phyloP scores from a whole-genome alignment of 441 rosid species.

The Brassica hybrid region DNA sequence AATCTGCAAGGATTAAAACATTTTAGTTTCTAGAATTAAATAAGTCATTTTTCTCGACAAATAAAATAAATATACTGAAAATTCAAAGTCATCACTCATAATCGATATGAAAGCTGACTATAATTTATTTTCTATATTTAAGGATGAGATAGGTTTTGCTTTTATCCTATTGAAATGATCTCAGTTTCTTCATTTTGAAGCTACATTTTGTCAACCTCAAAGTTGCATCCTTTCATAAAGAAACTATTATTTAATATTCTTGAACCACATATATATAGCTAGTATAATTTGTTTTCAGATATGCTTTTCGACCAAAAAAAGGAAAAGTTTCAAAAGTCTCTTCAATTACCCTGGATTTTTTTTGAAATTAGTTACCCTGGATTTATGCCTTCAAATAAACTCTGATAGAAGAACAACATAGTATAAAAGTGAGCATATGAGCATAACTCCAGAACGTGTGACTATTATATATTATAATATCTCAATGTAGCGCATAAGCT shows the following conservation, averaged over 20 bases:
- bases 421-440: conserved; percentile 11
- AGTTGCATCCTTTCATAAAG: conserved; percentile 40
- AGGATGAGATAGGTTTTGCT: conserved; percentile 38
- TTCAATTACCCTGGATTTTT: conserved; percentile 8
- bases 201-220: conserved; percentile 55
- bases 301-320: conserved; percentile 19
- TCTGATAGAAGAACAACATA: background rate
- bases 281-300: conserved; percentile 21
- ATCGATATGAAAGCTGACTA: conserved; percentile 73
- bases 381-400: conserved; percentile 9
- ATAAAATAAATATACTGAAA: conserved; percentile 34
- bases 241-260: conserved; percentile 14
- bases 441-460: conserved; percentile 10
- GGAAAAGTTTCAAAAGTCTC: conserved; percentile 23
- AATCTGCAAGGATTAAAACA: background rate
- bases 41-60: background rate
- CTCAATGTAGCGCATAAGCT: background rate
- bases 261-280: background rate
- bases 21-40: conserved; percentile 33
- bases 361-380: background rate
- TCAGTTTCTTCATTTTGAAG: conserved; percentile 59
- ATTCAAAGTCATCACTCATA: conserved; percentile 53
- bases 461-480: background rate
- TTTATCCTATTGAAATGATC: conserved; percentile 40
- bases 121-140: conserved; percentile 22